phyloP scores from a whole-genome alignment of 441 rosid species.

The Corymbia calophylla region DNA sequence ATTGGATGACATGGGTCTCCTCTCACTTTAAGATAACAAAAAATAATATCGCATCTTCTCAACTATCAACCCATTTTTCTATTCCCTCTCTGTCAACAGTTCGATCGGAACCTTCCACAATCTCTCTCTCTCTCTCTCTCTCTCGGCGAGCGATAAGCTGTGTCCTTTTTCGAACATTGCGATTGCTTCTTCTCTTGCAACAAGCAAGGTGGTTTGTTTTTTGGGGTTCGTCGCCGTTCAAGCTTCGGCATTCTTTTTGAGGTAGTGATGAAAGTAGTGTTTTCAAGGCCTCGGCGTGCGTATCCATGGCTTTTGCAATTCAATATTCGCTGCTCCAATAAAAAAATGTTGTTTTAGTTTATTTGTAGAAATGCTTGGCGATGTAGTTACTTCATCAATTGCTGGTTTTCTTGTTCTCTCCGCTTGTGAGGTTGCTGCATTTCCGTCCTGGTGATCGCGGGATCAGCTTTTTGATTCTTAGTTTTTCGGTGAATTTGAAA shows the following conservation, averaged over 20 bases:
- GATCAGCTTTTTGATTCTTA: not conserved
- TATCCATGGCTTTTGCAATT: not conserved
- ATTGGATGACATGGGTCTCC: not conserved
- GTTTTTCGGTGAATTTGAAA: not conserved
- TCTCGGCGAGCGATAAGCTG: not conserved
- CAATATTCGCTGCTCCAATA: not conserved
- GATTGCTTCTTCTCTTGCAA: not conserved
- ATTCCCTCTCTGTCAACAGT: not conserved
- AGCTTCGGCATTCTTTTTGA: not conserved
- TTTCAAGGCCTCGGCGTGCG: not conserved
- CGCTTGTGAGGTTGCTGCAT: not conserved
- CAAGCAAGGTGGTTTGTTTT: not conserved
- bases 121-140: not conserved
- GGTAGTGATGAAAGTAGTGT: not conserved
- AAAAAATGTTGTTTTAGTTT: not conserved
- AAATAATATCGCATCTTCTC: not conserved
- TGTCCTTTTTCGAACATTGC: not conserved
- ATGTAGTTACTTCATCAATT: not conserved
- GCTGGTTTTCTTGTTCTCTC: not conserved
- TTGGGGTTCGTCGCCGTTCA: not conserved
- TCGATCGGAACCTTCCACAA: not conserved
- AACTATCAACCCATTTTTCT: not conserved
- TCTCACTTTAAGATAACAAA: not conserved
- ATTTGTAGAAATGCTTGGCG: not conserved
- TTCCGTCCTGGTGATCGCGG: not conserved